phyloP scores from a whole-genome alignment of 495 filamentous ascomycete genomes.

The Lophiotrema nucula region DNA sequence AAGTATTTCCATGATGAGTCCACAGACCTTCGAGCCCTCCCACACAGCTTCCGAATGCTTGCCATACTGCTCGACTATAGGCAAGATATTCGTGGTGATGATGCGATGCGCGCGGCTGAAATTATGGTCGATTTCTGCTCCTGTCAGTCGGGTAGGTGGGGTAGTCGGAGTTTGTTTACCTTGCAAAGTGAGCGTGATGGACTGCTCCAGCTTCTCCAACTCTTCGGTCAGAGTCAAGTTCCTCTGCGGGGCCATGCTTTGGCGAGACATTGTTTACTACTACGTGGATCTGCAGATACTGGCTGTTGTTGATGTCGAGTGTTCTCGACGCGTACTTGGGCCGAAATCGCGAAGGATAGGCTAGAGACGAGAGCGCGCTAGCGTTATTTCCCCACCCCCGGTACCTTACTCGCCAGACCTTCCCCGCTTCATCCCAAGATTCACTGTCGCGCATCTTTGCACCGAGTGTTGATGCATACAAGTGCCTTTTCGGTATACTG shows the following conservation, averaged over 20 bases:
- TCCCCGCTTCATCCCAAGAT: too few relatives aligned
- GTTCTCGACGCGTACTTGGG: too few relatives aligned
- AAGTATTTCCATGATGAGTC: not conserved
- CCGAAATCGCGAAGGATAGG: not conserved
- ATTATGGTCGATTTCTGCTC: constrained; percentile 91
- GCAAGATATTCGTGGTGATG: constrained; percentile 88
- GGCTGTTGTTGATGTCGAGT: not conserved
- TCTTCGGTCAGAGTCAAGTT: constrained; percentile 86
- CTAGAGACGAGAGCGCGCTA: not conserved
- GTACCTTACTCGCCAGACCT: too few relatives aligned
- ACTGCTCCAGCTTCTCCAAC: constrained; percentile 93
- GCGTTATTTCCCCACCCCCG: too few relatives aligned
- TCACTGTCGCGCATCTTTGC: too few relatives aligned
- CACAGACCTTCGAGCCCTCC: constrained; percentile 85
- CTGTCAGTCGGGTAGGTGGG: constrained; percentile 8
- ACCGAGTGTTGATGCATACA: too few relatives aligned
- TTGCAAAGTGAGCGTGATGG: constrained; percentile 93
- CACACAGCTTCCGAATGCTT: constrained; percentile 92
- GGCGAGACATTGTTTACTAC: constrained; percentile 40
- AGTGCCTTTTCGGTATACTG: too few relatives aligned
- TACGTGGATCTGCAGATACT: too few relatives aligned
- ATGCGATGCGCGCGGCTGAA: constrained; percentile 97
- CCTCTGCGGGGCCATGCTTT: constrained; percentile 54
- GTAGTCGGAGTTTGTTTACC: constrained; percentile 49
- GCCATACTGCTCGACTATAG: constrained; percentile 93